Evolutionary conservation across 805 yeast genomes (phyloP), one percentile per base, ranked within the genome.

Genomic region (Kluyveromyces wickerhamii): DNA sequence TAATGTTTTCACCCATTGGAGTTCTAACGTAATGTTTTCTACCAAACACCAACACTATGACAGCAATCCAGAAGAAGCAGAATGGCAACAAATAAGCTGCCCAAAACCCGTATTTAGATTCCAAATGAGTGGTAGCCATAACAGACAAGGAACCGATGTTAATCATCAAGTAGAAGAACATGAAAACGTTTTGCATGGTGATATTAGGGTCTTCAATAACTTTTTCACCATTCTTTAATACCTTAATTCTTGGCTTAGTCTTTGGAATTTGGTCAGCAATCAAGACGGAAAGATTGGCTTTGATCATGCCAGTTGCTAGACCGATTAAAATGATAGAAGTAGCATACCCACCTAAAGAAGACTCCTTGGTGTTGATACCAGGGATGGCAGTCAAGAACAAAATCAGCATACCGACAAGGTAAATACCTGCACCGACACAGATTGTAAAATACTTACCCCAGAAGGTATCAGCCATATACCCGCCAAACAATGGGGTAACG

Each of bases 251-350:
- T 42, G 76, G 79, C 45, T 70, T 67, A 38, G 71, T 63, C 52
- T 74, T 71, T 29, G 79, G 77, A 52, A 72, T 76, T 59, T 79
- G 85, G 49, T 79, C 84, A 57, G 86, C 88, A 53, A 83, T 75
- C 53, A 83, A 66, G 17, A 56, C 59, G 4, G 86, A 73, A 20
- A 82, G 75, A 48, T 82, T 81, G 26, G 87, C 68, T 56, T 83
- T 83, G 53, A 83, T 83, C 47, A 86, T 79, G 51, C 92, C 92
- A 21, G 92, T 78, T 26, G 86, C 89, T 25, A 79, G 47, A 45
- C 89, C 89, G 48, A 83, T 72, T 35, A 75, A 52, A 39, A 64
- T 41, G 32, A 63, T 58, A 18, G 65, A 42, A 12, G 54, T 51
- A 36, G 62, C 50, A 13, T 75, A 73, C 27, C 89, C 88, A 42